Base-by-base conservation (phyloP, 2,329 filamentous ascomycete genomes). In the Aureobasidium subglaciale region DNA sequence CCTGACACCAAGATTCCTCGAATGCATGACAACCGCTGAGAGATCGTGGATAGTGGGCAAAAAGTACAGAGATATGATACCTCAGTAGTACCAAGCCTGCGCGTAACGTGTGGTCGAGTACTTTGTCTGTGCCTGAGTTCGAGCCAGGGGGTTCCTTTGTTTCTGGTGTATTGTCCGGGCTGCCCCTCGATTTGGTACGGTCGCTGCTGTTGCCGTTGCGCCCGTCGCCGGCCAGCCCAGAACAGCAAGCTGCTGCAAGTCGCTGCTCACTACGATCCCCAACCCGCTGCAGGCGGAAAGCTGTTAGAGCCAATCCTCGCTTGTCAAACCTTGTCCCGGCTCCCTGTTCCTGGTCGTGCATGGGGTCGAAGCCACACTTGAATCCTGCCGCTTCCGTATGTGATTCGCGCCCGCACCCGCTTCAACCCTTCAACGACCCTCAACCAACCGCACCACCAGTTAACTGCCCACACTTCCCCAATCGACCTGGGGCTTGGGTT, bases 341-440 rank as follows among this genome's bases (percentile, higher is more conserved):
- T 53, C 48, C 49, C 38, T 53, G 56, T 50, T 57, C 46, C 56
- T 57, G 56, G 46, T 57, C 46, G 29, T 57, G 46, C 46, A 53
- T 42, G 46, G 56, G 48, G 56, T 50, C 48, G 56, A 50, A 54
- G 46, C 56, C 48, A 54, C 41, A 45, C 29, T 30, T 32, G 32
- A 52, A 56, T 56, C 54, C 54, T 56, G 54, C 54, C 54, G 55
- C 38, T 54, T 57, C 55, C 55, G 45, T 30, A 8, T 30, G 29
- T 57, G 45, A 57, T 45, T 54, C 38, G 56, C 56, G 49, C 45
- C 37, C 46, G 37, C 55, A 40, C 55, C 55, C 55, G 55, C 56
- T 57, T 57, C 56, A 57, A 57, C 56, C 48, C 40, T 56, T 57
- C 56, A 52, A 57, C 56, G 41, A 52, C 56, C 32, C 27, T 46